phyloP scores from a whole-genome alignment of 169 alveolate genomes.

The Eimeria sp. region DNA sequence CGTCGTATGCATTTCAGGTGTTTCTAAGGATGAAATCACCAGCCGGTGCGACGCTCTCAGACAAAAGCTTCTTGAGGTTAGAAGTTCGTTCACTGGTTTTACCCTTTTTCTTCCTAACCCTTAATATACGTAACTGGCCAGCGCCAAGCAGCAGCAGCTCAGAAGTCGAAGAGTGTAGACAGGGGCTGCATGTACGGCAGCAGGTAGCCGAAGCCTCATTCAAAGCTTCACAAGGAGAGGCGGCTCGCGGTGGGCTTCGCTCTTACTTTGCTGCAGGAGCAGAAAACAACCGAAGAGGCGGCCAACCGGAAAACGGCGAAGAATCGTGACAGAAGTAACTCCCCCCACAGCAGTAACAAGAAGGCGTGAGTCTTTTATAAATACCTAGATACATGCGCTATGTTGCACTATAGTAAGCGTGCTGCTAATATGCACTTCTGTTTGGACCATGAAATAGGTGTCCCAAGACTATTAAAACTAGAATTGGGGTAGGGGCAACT shows the following conservation, averaged over 20 bases:
- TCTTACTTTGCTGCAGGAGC: slow-evolving; percentile 43
- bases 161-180: not conserved
- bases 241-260: not conserved
- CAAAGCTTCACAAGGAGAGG: not conserved
- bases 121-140: not conserved
- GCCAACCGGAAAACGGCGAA: slow-evolving; percentile 41
- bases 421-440: not conserved
- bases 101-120: not conserved
- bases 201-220: not conserved
- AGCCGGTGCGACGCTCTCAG: slow-evolving; percentile 77
- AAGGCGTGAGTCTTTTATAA: slow-evolving; percentile 23
- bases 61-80: slow-evolving; percentile 62
- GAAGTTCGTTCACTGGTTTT: not conserved
- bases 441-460: not conserved
- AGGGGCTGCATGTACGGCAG: not conserved
- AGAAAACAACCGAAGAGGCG: slow-evolving; percentile 36
- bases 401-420: not conserved
- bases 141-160: not conserved
- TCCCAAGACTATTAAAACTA: not conserved
- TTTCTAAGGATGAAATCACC: slow-evolving; percentile 50
- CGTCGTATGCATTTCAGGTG: slow-evolving; percentile 6
- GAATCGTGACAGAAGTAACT: slow-evolving; percentile 51
- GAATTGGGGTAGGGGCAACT: not conserved
- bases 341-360: slow-evolving; percentile 63
- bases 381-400: not conserved